Evolutionary conservation across 2,329 filamentous ascomycete species (phyloP).

Genomic region (Fusarium agapanthi): DNA sequence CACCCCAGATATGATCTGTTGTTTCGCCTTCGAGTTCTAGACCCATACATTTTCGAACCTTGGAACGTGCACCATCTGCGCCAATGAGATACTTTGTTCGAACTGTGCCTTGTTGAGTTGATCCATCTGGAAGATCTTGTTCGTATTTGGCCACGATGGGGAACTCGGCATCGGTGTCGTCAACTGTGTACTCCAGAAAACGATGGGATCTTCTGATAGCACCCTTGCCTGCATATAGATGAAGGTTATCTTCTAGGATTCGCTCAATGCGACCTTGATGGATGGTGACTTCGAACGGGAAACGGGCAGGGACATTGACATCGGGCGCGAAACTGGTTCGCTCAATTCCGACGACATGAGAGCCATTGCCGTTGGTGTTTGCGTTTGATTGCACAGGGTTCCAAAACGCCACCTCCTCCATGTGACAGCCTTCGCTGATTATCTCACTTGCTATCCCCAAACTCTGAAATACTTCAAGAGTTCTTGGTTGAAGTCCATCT

Average conservation of each 20-base stretch:
- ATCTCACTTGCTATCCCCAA: conserved; percentile 12
- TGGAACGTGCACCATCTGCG: conserved; percentile 6
- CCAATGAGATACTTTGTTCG: conserved; percentile 13
- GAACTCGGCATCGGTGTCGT: neutral
- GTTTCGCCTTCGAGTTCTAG: conserved; percentile 14
- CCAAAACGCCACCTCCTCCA: conserved; percentile 22
- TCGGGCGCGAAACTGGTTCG: conserved; percentile 8
- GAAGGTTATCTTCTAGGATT: conserved; percentile 13
- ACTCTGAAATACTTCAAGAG: conserved; percentile 14
- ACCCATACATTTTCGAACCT: conserved; percentile 13
- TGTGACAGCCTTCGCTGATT: conserved; percentile 12
- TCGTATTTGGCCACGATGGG: neutral
- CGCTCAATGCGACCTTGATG: conserved; percentile 18
- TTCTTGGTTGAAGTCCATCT: conserved; percentile 15
- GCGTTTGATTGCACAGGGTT: neutral
- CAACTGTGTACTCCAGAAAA: conserved; percentile 10
- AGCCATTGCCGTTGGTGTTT: neutral
- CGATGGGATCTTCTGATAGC: neutral
- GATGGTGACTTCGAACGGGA: conserved; percentile 4
- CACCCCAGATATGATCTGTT: conserved; percentile 15
- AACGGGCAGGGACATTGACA: conserved; percentile 7
- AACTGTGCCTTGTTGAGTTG: neutral
- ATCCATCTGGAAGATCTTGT: neutral
- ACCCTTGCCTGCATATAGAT: neutral
- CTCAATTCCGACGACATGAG: neutral